phyloP scores from a whole-genome alignment of 371 early-diverging fungal species.

The Rhizopus delemar region DNA sequence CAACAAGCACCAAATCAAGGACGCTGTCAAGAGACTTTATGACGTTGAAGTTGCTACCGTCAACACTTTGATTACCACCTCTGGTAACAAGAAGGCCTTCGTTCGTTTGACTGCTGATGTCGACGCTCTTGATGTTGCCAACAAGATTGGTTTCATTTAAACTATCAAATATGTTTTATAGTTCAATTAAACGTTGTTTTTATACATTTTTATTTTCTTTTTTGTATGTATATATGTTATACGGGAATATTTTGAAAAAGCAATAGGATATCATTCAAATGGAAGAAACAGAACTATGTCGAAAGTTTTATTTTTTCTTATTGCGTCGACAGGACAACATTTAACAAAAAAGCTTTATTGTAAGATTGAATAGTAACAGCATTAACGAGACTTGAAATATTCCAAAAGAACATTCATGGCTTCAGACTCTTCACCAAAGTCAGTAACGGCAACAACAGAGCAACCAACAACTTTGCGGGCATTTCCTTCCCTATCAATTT shows the following conservation, averaged over 20 bases:
- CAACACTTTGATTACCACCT: constrained; percentile 95
- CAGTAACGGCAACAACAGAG: constrained; percentile 92
- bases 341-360: no score
- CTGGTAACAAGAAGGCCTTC: constrained; percentile 98
- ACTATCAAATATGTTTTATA: constrained; percentile 1
- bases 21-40: constrained; percentile 94
- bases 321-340: no score
- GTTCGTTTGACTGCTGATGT: constrained; percentile 94
- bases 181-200: background rate
- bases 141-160: constrained; percentile 73
- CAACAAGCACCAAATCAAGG: constrained; percentile 98
- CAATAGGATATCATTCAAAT: no score
- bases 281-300: no score
- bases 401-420: constrained; percentile 94
- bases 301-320: no score
- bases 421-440: constrained; percentile 96
- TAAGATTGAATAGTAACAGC: no score
- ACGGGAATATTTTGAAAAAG: no score
- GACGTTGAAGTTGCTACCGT: constrained; percentile 91
- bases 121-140: constrained; percentile 97
- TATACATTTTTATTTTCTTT: background rate
- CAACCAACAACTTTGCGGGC: constrained; percentile 95
- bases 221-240: background rate
- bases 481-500: constrained; percentile 96
- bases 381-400: constrained; percentile 78